Evolutionary conservation across 2,329 filamentous ascomycete species (phyloP).

Genomic region (Ophiostoma quercus): DNA sequence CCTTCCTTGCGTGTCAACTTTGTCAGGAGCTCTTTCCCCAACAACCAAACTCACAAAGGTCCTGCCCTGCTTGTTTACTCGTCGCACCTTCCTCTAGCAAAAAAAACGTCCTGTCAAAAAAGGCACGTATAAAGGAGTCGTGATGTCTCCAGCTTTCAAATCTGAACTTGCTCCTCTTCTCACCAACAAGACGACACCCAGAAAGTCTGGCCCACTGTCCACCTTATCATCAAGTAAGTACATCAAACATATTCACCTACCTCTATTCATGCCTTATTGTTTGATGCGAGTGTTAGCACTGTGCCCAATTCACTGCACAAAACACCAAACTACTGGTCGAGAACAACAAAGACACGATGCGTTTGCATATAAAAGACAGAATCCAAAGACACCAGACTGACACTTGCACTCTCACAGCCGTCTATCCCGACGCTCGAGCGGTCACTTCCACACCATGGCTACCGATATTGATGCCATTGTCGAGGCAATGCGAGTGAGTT

Average conservation of each 20-base stretch:
- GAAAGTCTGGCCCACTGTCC: not conserved
- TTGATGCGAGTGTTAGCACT: not conserved
- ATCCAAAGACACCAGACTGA: not conserved
- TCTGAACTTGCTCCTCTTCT: not conserved
- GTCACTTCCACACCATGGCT: conserved; percentile 2
- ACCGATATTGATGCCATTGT: conserved; percentile 3
- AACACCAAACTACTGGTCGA: not conserved
- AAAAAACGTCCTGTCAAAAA: not conserved
- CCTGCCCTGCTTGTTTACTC: not conserved
- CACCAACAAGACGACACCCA: not conserved
- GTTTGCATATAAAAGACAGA: not conserved
- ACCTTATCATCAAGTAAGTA: conserved; percentile 1
- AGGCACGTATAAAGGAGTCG: not conserved
- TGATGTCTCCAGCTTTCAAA: not conserved
- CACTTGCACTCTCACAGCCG: not conserved
- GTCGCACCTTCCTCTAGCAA: not conserved
- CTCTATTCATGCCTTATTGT: not conserved
- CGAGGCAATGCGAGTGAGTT: conserved; percentile 6
- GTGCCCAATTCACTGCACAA: not conserved
- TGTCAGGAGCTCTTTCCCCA: not conserved
- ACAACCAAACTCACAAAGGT: not conserved
- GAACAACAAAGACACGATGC: not conserved
- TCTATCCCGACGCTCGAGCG: not conserved
- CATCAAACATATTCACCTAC: not conserved
- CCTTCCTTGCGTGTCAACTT: not conserved